Conservation (phyloP, 768 basidiomycete species). For the Plicaturopsis crispa region DNA sequence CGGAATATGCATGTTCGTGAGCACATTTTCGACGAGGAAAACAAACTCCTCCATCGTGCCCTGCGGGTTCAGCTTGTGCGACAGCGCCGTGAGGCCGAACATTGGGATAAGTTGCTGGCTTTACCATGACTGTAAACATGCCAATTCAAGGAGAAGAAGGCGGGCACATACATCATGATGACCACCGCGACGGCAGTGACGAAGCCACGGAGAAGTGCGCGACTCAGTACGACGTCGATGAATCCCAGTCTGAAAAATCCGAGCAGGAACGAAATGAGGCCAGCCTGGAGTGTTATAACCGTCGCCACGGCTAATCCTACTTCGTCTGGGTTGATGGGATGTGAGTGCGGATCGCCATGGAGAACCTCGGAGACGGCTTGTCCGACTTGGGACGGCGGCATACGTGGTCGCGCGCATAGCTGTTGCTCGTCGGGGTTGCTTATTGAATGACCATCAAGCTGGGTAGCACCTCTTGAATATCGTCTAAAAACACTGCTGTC, state of each 20-base stretch:
- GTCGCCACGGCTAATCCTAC: slow-evolving; percentile 67
- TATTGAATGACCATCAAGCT: too few species aligned
- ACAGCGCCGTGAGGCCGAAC: slow-evolving; percentile 65
- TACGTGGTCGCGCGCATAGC: too few species aligned
- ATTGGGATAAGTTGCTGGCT: slow-evolving; percentile 87
- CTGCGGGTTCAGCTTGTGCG: slow-evolving; percentile 48
- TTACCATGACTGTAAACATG: too few species aligned
- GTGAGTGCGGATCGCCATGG: slow-evolving; percentile 40
- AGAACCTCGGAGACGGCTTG: too few species aligned
- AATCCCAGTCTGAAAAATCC: slow-evolving; percentile 89
- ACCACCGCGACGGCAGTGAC: slow-evolving; percentile 80
- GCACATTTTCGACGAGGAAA: slow-evolving; percentile 60
- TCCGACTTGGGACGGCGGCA: too few species aligned
- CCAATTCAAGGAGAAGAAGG: too few species aligned
- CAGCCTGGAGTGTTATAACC: slow-evolving; percentile 82
- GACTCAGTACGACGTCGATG: slow-evolving; percentile 87
- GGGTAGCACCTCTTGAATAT: too few species aligned
- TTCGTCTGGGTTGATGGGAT: slow-evolving; percentile 34
- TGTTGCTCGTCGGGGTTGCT: too few species aligned
- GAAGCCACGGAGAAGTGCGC: slow-evolving; percentile 83
- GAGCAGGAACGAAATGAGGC: slow-evolving; percentile 76
- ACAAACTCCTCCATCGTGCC: slow-evolving; percentile 69
- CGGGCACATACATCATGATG: slow-evolving; percentile 65
- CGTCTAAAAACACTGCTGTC: too few species aligned
- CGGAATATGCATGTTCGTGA: slow-evolving; percentile 47